These are phyloP conservation scores for Phalaenopsis equestris DNA, from an alignment of 106 monocot species.

Conservation along the genomic window DNA sequence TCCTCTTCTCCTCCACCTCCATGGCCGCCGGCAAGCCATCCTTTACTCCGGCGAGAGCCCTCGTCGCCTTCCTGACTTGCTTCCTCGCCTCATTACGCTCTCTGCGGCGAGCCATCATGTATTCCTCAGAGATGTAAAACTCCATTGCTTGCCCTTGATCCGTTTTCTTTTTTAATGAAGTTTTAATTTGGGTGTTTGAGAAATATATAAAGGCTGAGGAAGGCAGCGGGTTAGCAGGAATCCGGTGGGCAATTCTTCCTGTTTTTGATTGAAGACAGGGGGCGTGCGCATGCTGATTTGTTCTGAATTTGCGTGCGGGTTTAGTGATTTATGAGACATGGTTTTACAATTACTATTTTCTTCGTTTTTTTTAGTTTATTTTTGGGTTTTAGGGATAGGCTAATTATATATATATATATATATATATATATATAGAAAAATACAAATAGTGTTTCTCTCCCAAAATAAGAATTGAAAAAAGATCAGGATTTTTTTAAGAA, in stretches of 20 bases:
- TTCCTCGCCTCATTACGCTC: constrained; percentile 1
- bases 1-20: neutral
- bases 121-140: constrained; percentile 8
- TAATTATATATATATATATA: no score
- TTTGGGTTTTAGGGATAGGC: no score
- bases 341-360: no score
- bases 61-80: neutral
- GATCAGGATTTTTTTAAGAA: no score
- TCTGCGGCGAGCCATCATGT: constrained; percentile 5
- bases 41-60: neutral
- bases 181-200: neutral
- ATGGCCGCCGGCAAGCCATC: neutral
- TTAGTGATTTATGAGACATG: no score
- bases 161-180: neutral
- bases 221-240: neutral
- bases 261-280: neutral
- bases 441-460: no score
- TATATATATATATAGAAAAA: no score
- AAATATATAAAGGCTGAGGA: neutral
- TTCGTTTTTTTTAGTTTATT: no score
- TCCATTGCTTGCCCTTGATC: neutral
- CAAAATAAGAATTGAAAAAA: no score
- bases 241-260: neutral
- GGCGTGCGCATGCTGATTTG: neutral
- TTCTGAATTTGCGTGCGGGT: no score